Evolutionary conservation across 805 yeast species (phyloP).

Genomic region (Yarrowia bubula): DNA sequence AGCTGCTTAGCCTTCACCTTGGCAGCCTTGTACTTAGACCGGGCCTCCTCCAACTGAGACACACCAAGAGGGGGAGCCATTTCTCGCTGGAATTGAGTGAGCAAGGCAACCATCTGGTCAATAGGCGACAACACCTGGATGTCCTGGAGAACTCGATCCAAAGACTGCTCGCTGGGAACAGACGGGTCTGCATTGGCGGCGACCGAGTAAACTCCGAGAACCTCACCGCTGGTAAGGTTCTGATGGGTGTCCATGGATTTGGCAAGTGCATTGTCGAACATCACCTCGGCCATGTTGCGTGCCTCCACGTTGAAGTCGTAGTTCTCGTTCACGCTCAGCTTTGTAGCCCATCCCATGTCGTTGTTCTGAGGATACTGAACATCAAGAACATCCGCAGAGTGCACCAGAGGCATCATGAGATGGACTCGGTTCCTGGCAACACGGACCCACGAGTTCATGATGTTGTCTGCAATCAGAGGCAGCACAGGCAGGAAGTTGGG

Average conservation of each 20-base stretch:
- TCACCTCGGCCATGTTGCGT: slow-evolving; percentile 10
- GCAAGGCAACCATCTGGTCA: slow-evolving; percentile 17
- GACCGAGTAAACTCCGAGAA: slow-evolving; percentile 8
- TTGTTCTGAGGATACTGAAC: slow-evolving; percentile 8
- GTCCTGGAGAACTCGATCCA: slow-evolving; percentile 9
- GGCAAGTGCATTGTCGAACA: slow-evolving; percentile 23
- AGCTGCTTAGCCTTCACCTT: slow-evolving; percentile 10
- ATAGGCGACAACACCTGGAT: slow-evolving; percentile 11
- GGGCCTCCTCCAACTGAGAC: slow-evolving; percentile 16
- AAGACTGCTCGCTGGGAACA: not conserved
- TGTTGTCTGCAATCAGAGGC: slow-evolving; percentile 25
- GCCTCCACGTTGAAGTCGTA: slow-evolving; percentile 16
- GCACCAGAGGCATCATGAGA: slow-evolving; percentile 22
- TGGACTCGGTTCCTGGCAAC: slow-evolving; percentile 6
- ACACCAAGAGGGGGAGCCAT: slow-evolving; percentile 10
- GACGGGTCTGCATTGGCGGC: not conserved
- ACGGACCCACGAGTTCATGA: slow-evolving; percentile 17
- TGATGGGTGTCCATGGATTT: slow-evolving; percentile 11
- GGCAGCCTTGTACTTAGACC: slow-evolving; percentile 13
- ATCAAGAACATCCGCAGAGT: slow-evolving; percentile 8
- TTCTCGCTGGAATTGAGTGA: slow-evolving; percentile 9
- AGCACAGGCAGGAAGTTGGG: slow-evolving; percentile 10
- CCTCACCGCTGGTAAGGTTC: slow-evolving; percentile 4
- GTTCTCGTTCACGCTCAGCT: slow-evolving; percentile 14
- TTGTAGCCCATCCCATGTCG: not conserved